Conservation (phyloP, 208 protist species). For the Trypanosomatidae sp. region DNA sequence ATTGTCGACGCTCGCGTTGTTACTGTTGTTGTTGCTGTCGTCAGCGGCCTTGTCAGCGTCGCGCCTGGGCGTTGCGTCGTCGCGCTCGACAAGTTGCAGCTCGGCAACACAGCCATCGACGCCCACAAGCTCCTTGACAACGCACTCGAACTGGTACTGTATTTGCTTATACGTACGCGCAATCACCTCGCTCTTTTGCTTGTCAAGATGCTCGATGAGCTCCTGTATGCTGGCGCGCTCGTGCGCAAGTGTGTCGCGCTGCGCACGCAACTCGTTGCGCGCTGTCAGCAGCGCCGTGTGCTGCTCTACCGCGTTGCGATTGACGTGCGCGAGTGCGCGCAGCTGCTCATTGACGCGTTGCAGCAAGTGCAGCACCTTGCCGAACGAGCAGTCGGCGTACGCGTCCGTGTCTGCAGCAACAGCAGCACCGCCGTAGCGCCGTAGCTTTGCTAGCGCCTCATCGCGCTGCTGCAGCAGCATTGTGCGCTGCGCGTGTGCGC, state of each 20-base stretch:
- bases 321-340: constrained; percentile 92
- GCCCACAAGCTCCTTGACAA: constrained; percentile 95
- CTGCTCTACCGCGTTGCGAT: constrained; percentile 98
- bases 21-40: background rate
- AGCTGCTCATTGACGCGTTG: constrained; percentile 70
- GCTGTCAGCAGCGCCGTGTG: constrained; percentile 87
- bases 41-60: background rate
- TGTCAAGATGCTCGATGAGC: constrained; percentile 93
- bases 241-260: constrained; percentile 70
- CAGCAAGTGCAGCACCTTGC: constrained; percentile 72
- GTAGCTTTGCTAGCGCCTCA: constrained; percentile 82
- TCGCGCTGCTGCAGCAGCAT: constrained; percentile 73
- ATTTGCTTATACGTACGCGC: constrained; percentile 96
- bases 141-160: constrained; percentile 93
- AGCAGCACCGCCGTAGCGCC: constrained; percentile 67
- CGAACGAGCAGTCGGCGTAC: constrained; percentile 36
- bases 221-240: constrained; percentile 86
- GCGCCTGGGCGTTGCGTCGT: too few species aligned
- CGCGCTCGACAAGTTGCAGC: constrained; percentile 45
- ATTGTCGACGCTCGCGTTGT: background rate
- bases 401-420: constrained; percentile 10
- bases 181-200: constrained; percentile 96
- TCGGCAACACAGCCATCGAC: constrained; percentile 75
- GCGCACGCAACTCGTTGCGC: constrained; percentile 56
- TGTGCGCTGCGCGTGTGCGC: constrained; percentile 37